Base-by-base conservation (phyloP, 1,139 yeast species). In the Wickerhamiella infanticola region DNA sequence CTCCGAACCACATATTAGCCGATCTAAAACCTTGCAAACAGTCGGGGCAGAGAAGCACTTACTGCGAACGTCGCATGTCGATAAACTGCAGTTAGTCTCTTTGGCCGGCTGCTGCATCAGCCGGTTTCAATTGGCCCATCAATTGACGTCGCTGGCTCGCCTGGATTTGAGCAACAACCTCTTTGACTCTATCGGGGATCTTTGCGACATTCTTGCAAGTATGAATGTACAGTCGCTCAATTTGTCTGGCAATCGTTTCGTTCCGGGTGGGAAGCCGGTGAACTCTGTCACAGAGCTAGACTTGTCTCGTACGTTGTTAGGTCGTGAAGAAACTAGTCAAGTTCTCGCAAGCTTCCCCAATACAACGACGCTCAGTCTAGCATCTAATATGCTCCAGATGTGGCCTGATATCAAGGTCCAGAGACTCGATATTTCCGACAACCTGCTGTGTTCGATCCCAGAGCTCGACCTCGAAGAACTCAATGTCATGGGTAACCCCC, bases 141-240 rank as follows among this genome's bases (percentile, higher is more conserved):
- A 9, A 8, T 55, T 72, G 42, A 48, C 53, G 11, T 58, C 59
- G 46, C 60, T 74, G 38, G 55, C 53, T 37, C 62, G 65, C 35
- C 63, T 86, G 40, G 90, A 82, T 55, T 54, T 86, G 41, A 72
- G 88, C 24, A 72, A 61, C 55, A 83, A 84, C 56, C 62, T 84
- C 43, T 59, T 83, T 23, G 58, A 59, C 6, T 62, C 64, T 41
- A 58, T 79, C 47, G 49, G 53, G 0, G 66, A 64, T 3, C 58
- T 81, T 0, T 58, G 68, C 50, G 51, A 26, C 4, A 33, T 45
- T 11, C 4, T 48, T n/a, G 5, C 44, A 55, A 1, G 62, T 78
- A 11, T 54, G 0, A 47, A 49, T 0, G 54, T 85, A 6, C 51
- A 55, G n/a, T 60, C 61, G 2, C 55, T 85, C 43, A 69, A 72